Conservation (phyloP, 306 rosid species). For the Phaseolus lunatus region DNA sequence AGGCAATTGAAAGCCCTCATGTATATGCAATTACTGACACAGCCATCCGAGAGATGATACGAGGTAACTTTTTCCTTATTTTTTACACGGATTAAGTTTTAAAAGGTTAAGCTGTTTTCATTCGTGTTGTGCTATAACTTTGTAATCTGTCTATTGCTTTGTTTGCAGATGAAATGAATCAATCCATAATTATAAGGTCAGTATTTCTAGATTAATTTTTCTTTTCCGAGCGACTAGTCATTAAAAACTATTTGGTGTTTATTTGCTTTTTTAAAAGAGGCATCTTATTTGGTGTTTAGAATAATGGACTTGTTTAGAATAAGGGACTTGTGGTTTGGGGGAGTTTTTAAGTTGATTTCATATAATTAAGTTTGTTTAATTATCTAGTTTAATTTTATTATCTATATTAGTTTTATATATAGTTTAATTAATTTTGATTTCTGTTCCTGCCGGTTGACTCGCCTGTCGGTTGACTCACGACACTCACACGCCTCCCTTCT, state of each 20-base stretch:
- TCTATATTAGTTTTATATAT: too few species aligned
- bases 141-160: constrained; percentile 39
- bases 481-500: too few species aligned
- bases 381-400: too few species aligned
- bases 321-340: too few species aligned
- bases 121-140: constrained; percentile 43
- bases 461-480: too few species aligned
- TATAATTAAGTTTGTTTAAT: too few species aligned
- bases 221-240: constrained; percentile 13
- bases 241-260: constrained; percentile 9
- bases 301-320: too few species aligned
- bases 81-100: constrained; percentile 35
- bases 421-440: too few species aligned
- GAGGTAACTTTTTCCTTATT: constrained; percentile 60
- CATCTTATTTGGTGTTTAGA: too few species aligned
- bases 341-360: too few species aligned
- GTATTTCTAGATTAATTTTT: constrained; percentile 39
- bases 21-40: constrained; percentile 97
- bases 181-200: constrained; percentile 96
- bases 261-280: constrained; percentile 7
- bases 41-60: constrained; percentile 91
- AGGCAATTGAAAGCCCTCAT: constrained; percentile 80
- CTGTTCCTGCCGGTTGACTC: too few species aligned
- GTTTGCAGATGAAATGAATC: constrained; percentile 94
- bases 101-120: constrained; percentile 34